Conservation (phyloP, 1,284 basidiomycete species). For the Malassezia dermatis region DNA sequence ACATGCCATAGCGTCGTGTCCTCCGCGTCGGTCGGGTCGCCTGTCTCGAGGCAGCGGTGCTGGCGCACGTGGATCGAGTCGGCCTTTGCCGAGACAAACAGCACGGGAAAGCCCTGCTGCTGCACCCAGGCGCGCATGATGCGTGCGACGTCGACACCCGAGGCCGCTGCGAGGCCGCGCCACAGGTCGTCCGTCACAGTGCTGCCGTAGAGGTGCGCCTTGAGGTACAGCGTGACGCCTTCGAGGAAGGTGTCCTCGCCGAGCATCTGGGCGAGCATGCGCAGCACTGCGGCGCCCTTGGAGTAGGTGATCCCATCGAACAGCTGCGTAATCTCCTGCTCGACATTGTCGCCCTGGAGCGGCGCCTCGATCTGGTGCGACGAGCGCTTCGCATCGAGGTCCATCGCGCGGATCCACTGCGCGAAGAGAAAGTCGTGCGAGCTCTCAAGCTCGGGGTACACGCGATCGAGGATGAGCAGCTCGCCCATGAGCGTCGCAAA, state of each 20-base stretch:
- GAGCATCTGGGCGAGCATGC: constrained; percentile 74
- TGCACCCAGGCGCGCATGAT: constrained; percentile 90
- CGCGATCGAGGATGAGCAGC: constrained; percentile 68
- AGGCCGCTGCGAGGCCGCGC: constrained; percentile 71
- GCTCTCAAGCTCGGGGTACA: constrained; percentile 54
- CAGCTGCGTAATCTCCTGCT: constrained; percentile 44
- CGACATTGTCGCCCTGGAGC: constrained; percentile 39
- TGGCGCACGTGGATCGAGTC: constrained; percentile 56
- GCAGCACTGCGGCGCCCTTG: constrained; percentile 58
- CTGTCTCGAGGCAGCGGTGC: constrained; percentile 83
- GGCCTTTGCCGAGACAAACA: constrained; percentile 69
- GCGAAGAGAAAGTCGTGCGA: constrained; percentile 53
- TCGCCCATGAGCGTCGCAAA: constrained; percentile 80
- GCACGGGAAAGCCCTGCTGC: constrained; percentile 64
- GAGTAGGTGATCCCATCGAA: constrained; percentile 50
- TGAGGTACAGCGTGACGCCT: constrained; percentile 69
- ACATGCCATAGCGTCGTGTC: constrained; percentile 84
- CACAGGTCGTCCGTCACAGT: constrained; percentile 79
- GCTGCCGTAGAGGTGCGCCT: constrained; percentile 70
- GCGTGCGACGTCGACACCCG: constrained; percentile 64
- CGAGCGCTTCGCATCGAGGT: constrained; percentile 76
- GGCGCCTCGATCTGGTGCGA: constrained; percentile 92
- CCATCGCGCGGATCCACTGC: constrained; percentile 58
- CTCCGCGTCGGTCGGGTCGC: constrained; percentile 59
- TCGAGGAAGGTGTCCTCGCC: constrained; percentile 63